Evolutionary conservation across 2,329 filamentous ascomycete genomes (phyloP).

Genomic region (Nannizziopsis arthrosporioides): DNA sequence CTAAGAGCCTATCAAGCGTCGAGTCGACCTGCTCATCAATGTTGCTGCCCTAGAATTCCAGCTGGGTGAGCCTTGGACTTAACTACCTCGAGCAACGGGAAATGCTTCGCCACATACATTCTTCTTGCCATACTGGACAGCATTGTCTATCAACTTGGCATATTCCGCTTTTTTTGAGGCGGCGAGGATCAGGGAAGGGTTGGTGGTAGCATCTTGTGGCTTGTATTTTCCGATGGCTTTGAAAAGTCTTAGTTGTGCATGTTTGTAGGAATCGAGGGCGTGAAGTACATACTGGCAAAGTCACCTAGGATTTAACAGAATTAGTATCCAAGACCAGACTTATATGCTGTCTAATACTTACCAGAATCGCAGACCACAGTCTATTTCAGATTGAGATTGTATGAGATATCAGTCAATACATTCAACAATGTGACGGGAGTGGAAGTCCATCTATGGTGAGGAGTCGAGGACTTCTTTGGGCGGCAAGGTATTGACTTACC

Average conservation of each 20-base stretch:
- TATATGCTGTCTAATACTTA: slow-evolving; percentile 35
- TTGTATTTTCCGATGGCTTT: slow-evolving; percentile 98
- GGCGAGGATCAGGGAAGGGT: slow-evolving; percentile 95
- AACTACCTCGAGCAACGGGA: neutral
- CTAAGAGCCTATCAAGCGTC: slow-evolving; percentile 84
- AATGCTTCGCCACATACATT: slow-evolving; percentile 40
- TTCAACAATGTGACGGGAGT: slow-evolving; percentile 1
- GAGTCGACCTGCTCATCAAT: slow-evolving; percentile 76
- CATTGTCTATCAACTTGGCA: slow-evolving; percentile 76
- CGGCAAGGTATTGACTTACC: slow-evolving; percentile 47
- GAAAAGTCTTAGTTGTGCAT: slow-evolving; percentile 2
- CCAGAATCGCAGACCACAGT: slow-evolving; percentile 96
- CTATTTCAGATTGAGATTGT: slow-evolving; percentile 37
- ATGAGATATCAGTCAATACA: slow-evolving; percentile 1
- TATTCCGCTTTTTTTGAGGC: slow-evolving; percentile 98
- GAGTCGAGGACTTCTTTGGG: slow-evolving; percentile 9
- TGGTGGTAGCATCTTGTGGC: slow-evolving; percentile 99
- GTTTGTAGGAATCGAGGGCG: too few relatives aligned
- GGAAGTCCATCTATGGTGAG: too few relatives aligned
- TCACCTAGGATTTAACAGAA: slow-evolving; percentile 45
- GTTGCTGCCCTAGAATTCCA: slow-evolving; percentile 39
- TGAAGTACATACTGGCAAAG: slow-evolving; percentile 56
- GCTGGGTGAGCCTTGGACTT: neutral
- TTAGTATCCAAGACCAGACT: neutral
- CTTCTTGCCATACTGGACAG: slow-evolving; percentile 75